phyloP scores from a whole-genome alignment of 2,329 filamentous ascomycete genomes.

The Teratosphaeria epicoccoides region DNA sequence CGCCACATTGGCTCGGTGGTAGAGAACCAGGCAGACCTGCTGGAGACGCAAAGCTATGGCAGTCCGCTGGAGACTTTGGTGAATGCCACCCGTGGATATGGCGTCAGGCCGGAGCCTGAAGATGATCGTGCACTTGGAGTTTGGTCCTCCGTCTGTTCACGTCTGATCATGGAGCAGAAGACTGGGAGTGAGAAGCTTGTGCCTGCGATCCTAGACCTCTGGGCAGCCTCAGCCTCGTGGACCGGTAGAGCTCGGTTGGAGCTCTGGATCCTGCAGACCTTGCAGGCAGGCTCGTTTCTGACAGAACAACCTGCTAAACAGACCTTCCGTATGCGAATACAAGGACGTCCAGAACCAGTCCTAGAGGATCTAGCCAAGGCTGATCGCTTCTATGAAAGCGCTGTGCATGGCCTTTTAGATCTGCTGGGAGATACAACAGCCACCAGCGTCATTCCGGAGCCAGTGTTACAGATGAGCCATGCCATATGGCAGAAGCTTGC shows the following conservation, averaged over 20 bases:
- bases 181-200: slow-evolving; percentile 70
- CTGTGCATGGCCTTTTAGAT: slow-evolving; percentile 71
- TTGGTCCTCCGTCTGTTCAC: slow-evolving; percentile 81
- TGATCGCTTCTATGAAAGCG: slow-evolving; percentile 78
- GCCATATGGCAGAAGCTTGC: slow-evolving; percentile 61
- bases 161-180: slow-evolving; percentile 67
- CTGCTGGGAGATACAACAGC: slow-evolving; percentile 71
- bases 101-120: slow-evolving; percentile 29
- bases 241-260: slow-evolving; percentile 81
- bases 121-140: slow-evolving; percentile 75
- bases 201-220: slow-evolving; percentile 74
- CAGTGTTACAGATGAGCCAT: slow-evolving; percentile 72
- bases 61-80: slow-evolving; percentile 21
- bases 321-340: slow-evolving; percentile 53
- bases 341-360: slow-evolving; percentile 57
- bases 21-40: slow-evolving; percentile 18
- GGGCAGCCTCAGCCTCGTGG: slow-evolving; percentile 81
- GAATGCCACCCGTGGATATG: slow-evolving; percentile 34
- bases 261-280: slow-evolving; percentile 86
- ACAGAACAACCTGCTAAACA: slow-evolving; percentile 77
- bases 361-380: slow-evolving; percentile 71
- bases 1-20: slow-evolving; percentile 18
- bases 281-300: slow-evolving; percentile 85
- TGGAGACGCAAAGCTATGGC: slow-evolving; percentile 14
- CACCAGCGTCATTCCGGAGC: slow-evolving; percentile 73